Conservation (phyloP, 1,139 yeast genomes). For the Debaryomycetaceae sp. region DNA sequence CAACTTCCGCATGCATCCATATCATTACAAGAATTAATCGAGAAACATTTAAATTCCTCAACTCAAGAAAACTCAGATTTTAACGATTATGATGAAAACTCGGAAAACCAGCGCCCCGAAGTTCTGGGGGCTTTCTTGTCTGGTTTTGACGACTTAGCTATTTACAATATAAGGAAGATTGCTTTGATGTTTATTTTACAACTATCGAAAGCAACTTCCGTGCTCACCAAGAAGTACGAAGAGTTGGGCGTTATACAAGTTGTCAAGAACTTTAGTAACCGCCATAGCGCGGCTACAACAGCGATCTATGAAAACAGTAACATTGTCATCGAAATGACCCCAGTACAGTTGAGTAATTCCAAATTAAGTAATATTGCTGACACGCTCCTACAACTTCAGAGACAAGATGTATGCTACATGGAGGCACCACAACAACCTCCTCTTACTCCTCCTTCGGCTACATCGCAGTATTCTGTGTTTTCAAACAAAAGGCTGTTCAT, state of each 20-base stretch:
- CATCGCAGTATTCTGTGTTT: slow-evolving; percentile 39
- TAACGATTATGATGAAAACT: slow-evolving; percentile 10
- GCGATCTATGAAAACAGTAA: slow-evolving; percentile 24
- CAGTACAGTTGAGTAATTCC: slow-evolving; percentile 6
- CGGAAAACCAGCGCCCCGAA: slow-evolving; percentile 43
- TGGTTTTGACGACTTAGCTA: slow-evolving; percentile 44
- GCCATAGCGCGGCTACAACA: slow-evolving; percentile 22
- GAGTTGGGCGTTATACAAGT: slow-evolving; percentile 42
- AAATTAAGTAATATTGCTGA: slow-evolving; percentile 23
- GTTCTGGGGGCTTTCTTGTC: slow-evolving; percentile 49
- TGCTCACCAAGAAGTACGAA: slow-evolving; percentile 52
- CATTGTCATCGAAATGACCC: slow-evolving; percentile 12
- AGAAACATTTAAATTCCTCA: slow-evolving; percentile 10
- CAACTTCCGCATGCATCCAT: slow-evolving; percentile 39
- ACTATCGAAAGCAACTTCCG: slow-evolving; percentile 51
- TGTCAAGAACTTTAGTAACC: slow-evolving; percentile 29
- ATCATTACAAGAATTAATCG: slow-evolving; percentile 24
- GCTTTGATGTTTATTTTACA: slow-evolving; percentile 46
- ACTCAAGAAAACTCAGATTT: slow-evolving; percentile 3
- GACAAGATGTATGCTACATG: slow-evolving; percentile 1
- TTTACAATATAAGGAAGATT: slow-evolving; percentile 42
- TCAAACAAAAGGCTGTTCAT: slow-evolving; percentile 23
- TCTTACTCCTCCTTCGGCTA: slow-evolving; percentile 42
- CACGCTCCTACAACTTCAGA: slow-evolving; percentile 27
- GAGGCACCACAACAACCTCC: slow-evolving; percentile 19